Evolutionary conservation across 1,284 basidiomycete species (phyloP).

Genomic region (Anthracocystis walkeri): DNA sequence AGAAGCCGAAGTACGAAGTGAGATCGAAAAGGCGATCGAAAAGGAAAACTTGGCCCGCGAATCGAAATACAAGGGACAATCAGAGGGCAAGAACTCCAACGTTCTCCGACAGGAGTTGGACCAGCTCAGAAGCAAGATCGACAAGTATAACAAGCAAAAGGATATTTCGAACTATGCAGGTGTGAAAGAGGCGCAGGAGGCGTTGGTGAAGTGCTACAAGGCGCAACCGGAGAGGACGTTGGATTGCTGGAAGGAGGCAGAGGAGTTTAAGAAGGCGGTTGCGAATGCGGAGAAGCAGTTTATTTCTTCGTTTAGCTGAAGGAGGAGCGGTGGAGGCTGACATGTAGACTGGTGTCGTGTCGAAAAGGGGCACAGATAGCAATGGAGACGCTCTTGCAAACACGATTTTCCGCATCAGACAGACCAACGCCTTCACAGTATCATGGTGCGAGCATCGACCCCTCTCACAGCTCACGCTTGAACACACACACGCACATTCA

Average conservation of each 20-base stretch:
- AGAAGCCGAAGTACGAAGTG: slow-evolving; percentile 59
- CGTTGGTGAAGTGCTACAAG: slow-evolving; percentile 80
- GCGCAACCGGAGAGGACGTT: slow-evolving; percentile 76
- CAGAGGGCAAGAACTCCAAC: slow-evolving; percentile 61
- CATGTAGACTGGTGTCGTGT: neutral
- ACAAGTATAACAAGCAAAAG: slow-evolving; percentile 77
- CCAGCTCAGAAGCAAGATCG: slow-evolving; percentile 75
- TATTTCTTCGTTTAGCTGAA: slow-evolving; percentile 35
- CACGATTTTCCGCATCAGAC: too few relatives aligned
- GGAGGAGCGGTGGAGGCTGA: neutral
- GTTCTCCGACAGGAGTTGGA: slow-evolving; percentile 62
- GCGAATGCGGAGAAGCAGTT: slow-evolving; percentile 75
- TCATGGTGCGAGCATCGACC: too few relatives aligned
- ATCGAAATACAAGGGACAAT: slow-evolving; percentile 50
- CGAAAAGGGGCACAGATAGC: neutral
- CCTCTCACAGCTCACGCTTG: too few relatives aligned
- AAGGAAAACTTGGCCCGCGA: slow-evolving; percentile 62
- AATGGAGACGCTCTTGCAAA: neutral
- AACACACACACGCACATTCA: too few relatives aligned
- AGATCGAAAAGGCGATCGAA: slow-evolving; percentile 65
- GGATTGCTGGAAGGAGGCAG: slow-evolving; percentile 82
- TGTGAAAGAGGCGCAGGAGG: slow-evolving; percentile 75
- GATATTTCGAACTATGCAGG: slow-evolving; percentile 75
- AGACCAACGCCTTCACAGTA: too few relatives aligned
- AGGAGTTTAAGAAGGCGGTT: slow-evolving; percentile 79